phyloP scores from a whole-genome alignment of 202 grass and related monocot genomes.

The Digitaria exilis region DNA sequence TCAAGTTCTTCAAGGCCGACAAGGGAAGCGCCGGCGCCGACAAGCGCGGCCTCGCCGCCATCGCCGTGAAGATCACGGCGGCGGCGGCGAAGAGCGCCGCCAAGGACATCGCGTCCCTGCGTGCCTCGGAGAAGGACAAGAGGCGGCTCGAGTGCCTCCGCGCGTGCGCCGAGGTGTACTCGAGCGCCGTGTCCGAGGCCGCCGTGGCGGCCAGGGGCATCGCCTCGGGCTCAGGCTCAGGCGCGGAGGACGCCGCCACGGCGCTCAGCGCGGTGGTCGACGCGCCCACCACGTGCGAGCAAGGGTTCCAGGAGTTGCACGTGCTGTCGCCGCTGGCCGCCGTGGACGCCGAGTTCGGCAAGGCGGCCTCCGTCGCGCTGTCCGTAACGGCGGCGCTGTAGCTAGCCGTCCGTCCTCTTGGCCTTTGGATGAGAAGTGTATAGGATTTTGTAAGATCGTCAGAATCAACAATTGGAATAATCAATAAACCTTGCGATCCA shows the following conservation, averaged over 20 bases:
- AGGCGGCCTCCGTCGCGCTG: slow-evolving; percentile 25
- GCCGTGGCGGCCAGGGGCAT: not conserved
- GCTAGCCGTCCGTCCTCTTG: not conserved
- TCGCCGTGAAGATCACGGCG: slow-evolving; percentile 17
- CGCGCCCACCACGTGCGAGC: slow-evolving; percentile 37
- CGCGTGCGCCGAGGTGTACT: slow-evolving; percentile 30
- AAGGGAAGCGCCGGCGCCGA: not conserved
- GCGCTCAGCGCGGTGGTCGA: slow-evolving; percentile 11
- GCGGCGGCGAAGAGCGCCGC: not conserved
- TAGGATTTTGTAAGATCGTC: not conserved
- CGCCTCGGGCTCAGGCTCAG: not conserved
- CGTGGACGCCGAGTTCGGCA: slow-evolving; percentile 36
- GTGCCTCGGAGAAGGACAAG: slow-evolving; percentile 22
- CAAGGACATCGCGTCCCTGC: slow-evolving; percentile 22
- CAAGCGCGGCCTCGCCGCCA: slow-evolving; percentile 29
- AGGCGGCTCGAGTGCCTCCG: not conserved
- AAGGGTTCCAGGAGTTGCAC: slow-evolving; percentile 14
- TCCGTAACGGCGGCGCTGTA: slow-evolving; percentile 18
- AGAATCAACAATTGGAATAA: not conserved
- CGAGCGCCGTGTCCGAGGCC: not conserved
- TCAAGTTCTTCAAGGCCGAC: slow-evolving; percentile 31
- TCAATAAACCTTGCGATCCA: not conserved
- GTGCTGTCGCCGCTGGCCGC: slow-evolving; percentile 1
- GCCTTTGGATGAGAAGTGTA: not conserved
- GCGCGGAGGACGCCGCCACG: slow-evolving; percentile 12